A percentile compares a stretch with the other conserved stretches of the same genome.
Evolutionary conservation across 352 stramenopile genomes (phyloP).

Genomic region (Globisporangium cystogenes): DNA sequence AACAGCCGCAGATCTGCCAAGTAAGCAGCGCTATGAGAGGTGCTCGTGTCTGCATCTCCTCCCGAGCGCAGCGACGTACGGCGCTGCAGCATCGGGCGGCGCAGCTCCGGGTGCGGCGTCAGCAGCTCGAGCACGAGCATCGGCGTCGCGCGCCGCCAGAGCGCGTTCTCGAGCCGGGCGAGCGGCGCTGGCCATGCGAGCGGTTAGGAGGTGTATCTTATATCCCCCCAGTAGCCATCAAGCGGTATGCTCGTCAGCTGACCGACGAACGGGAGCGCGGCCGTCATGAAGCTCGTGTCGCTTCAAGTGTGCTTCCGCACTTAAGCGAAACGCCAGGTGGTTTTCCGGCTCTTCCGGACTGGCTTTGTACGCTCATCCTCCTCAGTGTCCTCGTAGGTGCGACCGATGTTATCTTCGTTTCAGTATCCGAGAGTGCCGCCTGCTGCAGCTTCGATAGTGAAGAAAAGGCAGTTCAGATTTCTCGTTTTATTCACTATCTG

Average conservation of each 20-base stretch:
- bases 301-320: not conserved
- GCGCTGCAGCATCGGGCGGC: not conserved
- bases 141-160: not conserved
- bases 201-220: too few relatives aligned
- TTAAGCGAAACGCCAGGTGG: not conserved
- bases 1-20: not conserved
- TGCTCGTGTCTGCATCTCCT: too few relatives aligned
- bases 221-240: too few relatives aligned
- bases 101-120: not conserved
- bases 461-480: too few relatives aligned
- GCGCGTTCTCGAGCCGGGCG: conserved; percentile 1
- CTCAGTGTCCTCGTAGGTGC: not conserved
- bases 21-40: too few relatives aligned
- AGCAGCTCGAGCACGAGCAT: not conserved
- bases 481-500: too few relatives aligned
- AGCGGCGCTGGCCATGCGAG: not conserved
- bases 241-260: too few relatives aligned
- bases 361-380: not conserved
- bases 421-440: too few relatives aligned
- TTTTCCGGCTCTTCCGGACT: not conserved
- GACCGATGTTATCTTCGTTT: not conserved
- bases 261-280: conserved; percentile 5
- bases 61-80: not conserved
- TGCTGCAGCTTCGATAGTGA: too few relatives aligned
- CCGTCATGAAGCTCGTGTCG: not conserved